Conservation (phyloP, 345 rosid species). For the Boechera stricta region DNA sequence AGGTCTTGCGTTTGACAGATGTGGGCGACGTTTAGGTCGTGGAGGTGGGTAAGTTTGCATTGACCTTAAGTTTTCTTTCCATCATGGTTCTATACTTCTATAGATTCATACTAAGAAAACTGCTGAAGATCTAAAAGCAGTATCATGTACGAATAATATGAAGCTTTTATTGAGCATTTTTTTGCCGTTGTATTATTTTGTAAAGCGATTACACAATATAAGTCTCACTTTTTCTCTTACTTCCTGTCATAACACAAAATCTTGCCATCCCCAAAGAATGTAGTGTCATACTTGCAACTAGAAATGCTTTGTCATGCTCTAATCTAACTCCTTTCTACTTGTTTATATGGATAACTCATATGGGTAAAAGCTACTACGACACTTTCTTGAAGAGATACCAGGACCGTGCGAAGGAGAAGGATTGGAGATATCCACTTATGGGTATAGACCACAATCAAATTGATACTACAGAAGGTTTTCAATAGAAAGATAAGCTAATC, state of each 20-base stretch:
- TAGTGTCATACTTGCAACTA: conserved; percentile 5
- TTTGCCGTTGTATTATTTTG: background rate
- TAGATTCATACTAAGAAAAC: background rate
- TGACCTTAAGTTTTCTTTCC: conserved; percentile 14
- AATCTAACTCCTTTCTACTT: conserved; percentile 26
- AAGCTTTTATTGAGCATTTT: background rate
- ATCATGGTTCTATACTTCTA: background rate
- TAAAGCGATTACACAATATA: background rate
- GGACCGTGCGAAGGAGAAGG: conserved; percentile 69
- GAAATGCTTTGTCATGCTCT: conserved; percentile 4
- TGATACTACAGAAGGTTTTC: conserved; percentile 1
- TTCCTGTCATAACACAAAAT: background rate
- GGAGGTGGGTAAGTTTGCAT: conserved; percentile 82
- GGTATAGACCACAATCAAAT: conserved; percentile 50
- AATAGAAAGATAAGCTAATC: conserved; percentile 9
- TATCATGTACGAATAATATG: background rate
- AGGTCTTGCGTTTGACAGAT: conserved; percentile 97
- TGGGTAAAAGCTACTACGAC: conserved; percentile 70
- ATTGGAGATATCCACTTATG: conserved; percentile 77
- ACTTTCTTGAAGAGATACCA: conserved; percentile 74
- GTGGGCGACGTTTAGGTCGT: conserved; percentile 93
- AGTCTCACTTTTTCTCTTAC: conserved; percentile 22
- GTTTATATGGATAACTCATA: conserved; percentile 24
- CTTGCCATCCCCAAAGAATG: background rate
- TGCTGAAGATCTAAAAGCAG: conserved; percentile 10